These are phyloP conservation scores for Benincasa hispida DNA, from an alignment of 306 rosid genomes.

Conservation along the genomic window DNA sequence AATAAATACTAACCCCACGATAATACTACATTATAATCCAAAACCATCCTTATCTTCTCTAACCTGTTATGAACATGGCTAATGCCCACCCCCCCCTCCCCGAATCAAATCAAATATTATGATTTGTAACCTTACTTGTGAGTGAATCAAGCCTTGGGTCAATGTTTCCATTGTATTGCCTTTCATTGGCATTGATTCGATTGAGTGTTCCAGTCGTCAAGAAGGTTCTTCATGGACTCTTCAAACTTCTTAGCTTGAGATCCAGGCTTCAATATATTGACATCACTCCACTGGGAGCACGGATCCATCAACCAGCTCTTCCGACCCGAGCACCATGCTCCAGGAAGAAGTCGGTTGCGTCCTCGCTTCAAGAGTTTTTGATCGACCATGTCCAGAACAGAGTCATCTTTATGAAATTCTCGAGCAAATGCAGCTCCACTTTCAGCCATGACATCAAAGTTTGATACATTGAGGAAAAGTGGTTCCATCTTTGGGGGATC, in stretches of 20 bases:
- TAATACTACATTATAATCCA: not conserved
- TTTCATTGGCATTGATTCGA: slow-evolving; percentile 23
- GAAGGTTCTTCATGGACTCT: slow-evolving; percentile 54
- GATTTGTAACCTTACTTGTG: not conserved
- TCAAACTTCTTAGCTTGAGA: slow-evolving; percentile 77
- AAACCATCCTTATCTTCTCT: not conserved
- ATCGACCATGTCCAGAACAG: slow-evolving; percentile 62
- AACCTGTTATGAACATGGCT: slow-evolving; percentile 6
- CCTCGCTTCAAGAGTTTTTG: slow-evolving; percentile 52
- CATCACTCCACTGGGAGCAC: slow-evolving; percentile 89
- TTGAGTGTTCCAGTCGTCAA: slow-evolving; percentile 59
- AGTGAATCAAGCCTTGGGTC: not conserved
- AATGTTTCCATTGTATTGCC: not conserved
- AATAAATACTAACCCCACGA: not conserved
- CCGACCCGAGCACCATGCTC: slow-evolving; percentile 81
- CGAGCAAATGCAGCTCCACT: slow-evolving; percentile 90
- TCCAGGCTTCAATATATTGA: slow-evolving; percentile 60
- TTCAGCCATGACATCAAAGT: slow-evolving; percentile 44
- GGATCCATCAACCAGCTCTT: slow-evolving; percentile 83
- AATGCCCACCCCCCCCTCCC: not conserved
- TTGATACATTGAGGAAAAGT: slow-evolving; percentile 45
- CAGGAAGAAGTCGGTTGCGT: slow-evolving; percentile 29
- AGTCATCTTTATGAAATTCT: slow-evolving; percentile 42
- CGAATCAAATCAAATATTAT: not conserved
- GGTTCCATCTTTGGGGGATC: slow-evolving; percentile 86